phyloP scores from a whole-genome alignment of 495 filamentous ascomycete species.

The Aspergillus bertholletiae region DNA sequence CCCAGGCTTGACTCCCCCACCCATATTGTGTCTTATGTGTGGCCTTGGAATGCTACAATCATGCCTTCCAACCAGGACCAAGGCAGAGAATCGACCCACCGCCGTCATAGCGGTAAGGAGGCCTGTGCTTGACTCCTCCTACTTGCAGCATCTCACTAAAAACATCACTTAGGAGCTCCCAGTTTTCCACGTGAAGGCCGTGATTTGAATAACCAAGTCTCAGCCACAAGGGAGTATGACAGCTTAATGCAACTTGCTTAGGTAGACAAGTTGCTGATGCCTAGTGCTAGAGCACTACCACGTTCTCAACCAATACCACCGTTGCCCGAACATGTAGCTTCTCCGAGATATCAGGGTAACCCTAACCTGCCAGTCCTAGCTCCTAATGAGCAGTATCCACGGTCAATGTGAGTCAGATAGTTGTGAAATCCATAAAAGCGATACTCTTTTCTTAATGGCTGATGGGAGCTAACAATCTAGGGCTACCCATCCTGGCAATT shows the following conservation, averaged over 20 bases:
- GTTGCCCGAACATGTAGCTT: not conserved
- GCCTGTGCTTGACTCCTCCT: not conserved
- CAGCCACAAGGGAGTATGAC: not conserved
- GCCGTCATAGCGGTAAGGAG: not conserved
- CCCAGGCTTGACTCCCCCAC: too few species aligned
- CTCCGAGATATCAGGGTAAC: not conserved
- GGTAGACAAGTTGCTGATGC: too few species aligned
- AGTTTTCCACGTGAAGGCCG: not conserved
- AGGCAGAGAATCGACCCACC: not conserved
- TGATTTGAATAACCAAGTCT: not conserved
- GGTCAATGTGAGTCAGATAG: not conserved
- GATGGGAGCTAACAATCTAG: not conserved
- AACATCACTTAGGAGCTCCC: not conserved
- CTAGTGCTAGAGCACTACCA: not conserved
- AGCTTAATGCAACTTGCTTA: not conserved
- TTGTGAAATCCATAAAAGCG: too few species aligned
- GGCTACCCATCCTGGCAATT: too few species aligned
- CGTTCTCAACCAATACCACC: not conserved
- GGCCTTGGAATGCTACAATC: not conserved
- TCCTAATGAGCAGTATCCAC: not conserved
- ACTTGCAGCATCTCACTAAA: not conserved
- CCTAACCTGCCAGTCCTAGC: not conserved
- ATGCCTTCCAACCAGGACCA: not conserved
- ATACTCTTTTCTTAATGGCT: too few species aligned
- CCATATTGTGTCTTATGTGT: not conserved